A percentile compares a stretch with the other conserved stretches of the same genome.
phyloP scores from a whole-genome alignment of 2,329 filamentous ascomycete species.

The Penicillium crustosum region DNA sequence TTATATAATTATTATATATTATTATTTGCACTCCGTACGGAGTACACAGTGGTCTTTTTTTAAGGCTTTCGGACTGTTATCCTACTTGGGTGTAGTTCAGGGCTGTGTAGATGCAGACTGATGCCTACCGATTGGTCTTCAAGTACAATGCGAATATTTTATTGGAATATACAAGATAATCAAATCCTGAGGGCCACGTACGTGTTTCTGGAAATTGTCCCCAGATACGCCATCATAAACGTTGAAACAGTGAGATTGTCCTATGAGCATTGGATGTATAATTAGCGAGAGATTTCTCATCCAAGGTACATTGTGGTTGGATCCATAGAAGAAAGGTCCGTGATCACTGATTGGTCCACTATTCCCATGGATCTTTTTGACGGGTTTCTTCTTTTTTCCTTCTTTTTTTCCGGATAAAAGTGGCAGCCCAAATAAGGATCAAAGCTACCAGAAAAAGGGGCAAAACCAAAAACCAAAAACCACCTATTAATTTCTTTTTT shows the following conservation, averaged over 20 bases:
- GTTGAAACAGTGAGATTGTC: slow-evolving; percentile 17
- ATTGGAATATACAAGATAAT: neutral
- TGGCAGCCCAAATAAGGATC: slow-evolving; percentile 14
- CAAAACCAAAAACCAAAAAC: neutral
- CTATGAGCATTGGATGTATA: neutral
- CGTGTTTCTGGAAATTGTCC: neutral
- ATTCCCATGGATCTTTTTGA: neutral
- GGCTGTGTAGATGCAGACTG: slow-evolving; percentile 11
- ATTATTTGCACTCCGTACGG: neutral
- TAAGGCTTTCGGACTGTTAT: slow-evolving; percentile 15
- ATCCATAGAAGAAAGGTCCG: neutral
- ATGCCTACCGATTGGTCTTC: slow-evolving; percentile 6
- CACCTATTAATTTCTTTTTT: neutral
- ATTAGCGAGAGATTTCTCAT: slow-evolving; percentile 1
- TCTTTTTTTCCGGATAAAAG: neutral
- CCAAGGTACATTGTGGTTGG: slow-evolving; percentile 18
- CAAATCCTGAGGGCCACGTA: slow-evolving; percentile 1
- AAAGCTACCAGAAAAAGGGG: slow-evolving; percentile 15
- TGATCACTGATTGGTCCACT: slow-evolving; percentile 1
- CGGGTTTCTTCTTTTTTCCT: neutral
- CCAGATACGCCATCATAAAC: neutral
- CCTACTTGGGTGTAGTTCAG: slow-evolving; percentile 19
- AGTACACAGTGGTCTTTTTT: neutral
- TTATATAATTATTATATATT: neutral
- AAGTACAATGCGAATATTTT: neutral